phyloP scores from a whole-genome alignment of 352 stramenopile species.

The Phytophthora crassamura region DNA sequence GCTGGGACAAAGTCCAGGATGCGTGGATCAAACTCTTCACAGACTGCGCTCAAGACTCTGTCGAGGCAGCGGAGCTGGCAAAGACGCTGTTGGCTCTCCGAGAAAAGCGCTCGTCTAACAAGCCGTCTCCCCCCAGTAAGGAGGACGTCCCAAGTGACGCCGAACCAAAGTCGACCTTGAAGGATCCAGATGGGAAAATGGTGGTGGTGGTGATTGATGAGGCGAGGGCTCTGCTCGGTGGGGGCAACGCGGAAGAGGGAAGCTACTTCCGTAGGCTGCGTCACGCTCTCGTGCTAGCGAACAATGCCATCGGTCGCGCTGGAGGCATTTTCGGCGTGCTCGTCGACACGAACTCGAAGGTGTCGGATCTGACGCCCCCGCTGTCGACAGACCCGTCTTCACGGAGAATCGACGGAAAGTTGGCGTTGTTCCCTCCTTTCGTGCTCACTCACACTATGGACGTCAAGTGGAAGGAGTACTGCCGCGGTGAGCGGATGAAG shows the following conservation, averaged over 20 bases:
- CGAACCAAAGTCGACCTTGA: no score
- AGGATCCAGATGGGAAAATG: not conserved
- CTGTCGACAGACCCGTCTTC: not conserved
- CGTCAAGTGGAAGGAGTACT: no score
- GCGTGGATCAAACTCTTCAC: not conserved
- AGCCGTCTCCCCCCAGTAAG: no score
- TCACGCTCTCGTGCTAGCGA: not conserved
- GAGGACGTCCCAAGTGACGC: no score
- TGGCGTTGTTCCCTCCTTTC: slow-evolving; percentile 71
- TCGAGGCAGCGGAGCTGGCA: not conserved
- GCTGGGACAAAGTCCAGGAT: not conserved
- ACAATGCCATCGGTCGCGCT: not conserved
- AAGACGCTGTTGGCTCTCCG: not conserved
- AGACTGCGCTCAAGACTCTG: not conserved
- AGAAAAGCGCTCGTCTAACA: no score
- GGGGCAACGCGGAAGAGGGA: not conserved
- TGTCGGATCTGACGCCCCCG: slow-evolving; percentile 4
- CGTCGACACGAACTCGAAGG: not conserved
- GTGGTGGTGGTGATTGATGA: not conserved
- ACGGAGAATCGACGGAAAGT: not conserved
- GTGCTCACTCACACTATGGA: no score
- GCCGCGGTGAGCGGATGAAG: no score
- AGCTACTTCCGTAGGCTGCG: not conserved
- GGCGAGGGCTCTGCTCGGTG: not conserved
- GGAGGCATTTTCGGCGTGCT: not conserved